Evolutionary conservation across 2,329 filamentous ascomycete genomes (phyloP), one percentile per base, ranked within the genome.

Genomic region (Neophaeococcomyces aloes): DNA sequence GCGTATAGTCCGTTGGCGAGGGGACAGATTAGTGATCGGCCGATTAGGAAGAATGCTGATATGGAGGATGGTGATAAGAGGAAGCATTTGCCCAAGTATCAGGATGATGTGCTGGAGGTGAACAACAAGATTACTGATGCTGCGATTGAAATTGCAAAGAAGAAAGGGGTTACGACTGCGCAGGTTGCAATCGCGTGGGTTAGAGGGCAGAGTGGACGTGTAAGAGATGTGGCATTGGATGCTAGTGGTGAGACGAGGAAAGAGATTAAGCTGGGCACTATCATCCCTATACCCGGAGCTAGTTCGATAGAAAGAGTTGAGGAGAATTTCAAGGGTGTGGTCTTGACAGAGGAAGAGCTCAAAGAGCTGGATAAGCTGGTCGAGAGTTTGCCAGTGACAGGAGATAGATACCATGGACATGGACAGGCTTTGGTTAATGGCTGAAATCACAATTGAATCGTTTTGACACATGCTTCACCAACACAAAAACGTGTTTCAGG

Each of bases 1-100:
- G 71, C 71, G 2, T 79, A 80, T 62, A 74, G 72, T 37, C 76
- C 78, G 2, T 65, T 81, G 1, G 72, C 75, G 17, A 64, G 71
- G 6, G 78, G 78, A 1, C 72, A 76, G 48, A 53, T 76, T 42
- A 68, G 71, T 0, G 72, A 72, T 7, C 57, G 69, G 36, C 36
- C 32, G 4, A 46, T 52, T 18, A 63, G 74, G 54, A 68, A 61
- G 45, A 68, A 58, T 7, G 55, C 65, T 3, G 71, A 76, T 45
- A 60, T 75, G 31, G 67, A 66, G 0, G 61, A 68, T 33, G 65
- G 61, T 32, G 71, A 74, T 46, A 52, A 70, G 42, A 65, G 70
- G 13, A 59, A 55, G 10, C 38, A 44, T 4, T 47, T 70, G 39
- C 67, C 71, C 2, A 66, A 70, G 14, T 78, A 74, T 59, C 64